A percentile compares a stretch with the other conserved stretches of the same genome.
These are phyloP conservation scores for Graphilbum ipis-grandicollis DNA, from an alignment of 2,329 filamentous ascomycete species.

Conservation along the genomic window DNA sequence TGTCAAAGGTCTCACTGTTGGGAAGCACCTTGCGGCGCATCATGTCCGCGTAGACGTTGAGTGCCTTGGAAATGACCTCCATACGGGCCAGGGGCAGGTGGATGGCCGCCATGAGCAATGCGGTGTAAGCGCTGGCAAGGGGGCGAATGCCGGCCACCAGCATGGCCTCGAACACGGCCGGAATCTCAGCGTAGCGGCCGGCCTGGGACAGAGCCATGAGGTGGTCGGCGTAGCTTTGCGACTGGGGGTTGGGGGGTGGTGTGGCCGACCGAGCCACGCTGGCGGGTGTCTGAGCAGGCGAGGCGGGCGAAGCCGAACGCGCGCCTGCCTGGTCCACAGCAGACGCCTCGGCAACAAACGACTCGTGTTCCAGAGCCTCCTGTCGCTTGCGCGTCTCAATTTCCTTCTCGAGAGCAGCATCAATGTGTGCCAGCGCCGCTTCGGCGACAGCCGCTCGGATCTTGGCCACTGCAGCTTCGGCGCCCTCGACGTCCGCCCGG, in stretches of 20 bases:
- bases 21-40: slow-evolving; percentile 67
- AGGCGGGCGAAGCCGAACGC: slow-evolving; percentile 20
- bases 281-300: slow-evolving; percentile 23
- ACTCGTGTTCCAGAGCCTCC: slow-evolving; percentile 24
- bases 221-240: slow-evolving; percentile 57
- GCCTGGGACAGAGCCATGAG: slow-evolving; percentile 56
- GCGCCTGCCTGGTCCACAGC: slow-evolving; percentile 22
- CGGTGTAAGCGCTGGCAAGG: slow-evolving; percentile 78
- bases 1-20: slow-evolving; percentile 73
- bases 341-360: slow-evolving; percentile 20
- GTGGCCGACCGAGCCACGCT: slow-evolving; percentile 38
- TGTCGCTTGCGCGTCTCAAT: slow-evolving; percentile 37
- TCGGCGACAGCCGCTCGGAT: slow-evolving; percentile 17
- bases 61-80: slow-evolving; percentile 74
- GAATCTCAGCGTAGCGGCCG: slow-evolving; percentile 71
- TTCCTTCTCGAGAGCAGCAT: slow-evolving; percentile 69
- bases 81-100: slow-evolving; percentile 62
- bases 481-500: background rate
- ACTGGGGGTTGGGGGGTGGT: slow-evolving; percentile 44
- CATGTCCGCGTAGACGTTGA: slow-evolving; percentile 96
- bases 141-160: slow-evolving; percentile 68
- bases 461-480: background rate
- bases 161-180: slow-evolving; percentile 79
- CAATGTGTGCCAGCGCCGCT: slow-evolving; percentile 60
- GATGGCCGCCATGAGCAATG: slow-evolving; percentile 70